Evolutionary conservation across 1,284 basidiomycete genomes (phyloP), one percentile per base, ranked within the genome.

Genomic region (Ceratorhiza oryzae-sativae): DNA sequence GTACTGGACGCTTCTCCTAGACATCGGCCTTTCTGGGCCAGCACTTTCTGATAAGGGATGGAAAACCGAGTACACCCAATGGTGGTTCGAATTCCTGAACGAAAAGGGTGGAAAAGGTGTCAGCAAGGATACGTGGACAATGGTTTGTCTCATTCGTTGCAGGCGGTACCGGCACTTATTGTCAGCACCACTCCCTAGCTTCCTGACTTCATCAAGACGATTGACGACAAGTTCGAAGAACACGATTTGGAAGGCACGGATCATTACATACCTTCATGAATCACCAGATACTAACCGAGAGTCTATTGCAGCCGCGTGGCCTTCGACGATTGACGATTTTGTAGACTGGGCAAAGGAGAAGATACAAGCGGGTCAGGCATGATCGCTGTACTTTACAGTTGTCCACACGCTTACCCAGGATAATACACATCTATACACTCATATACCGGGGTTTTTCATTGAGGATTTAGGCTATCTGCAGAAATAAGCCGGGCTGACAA

Each of bases 41-140:
- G 93, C 93, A 0, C 82, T 94, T 13, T 82, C 87, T 10, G 81
- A 87, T 78, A 76, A 83, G 75, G 88, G 88, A 9, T 96, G 94
- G 87, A 84, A 86, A 58, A 79, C 83, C 39, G 82, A 86, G 71
- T 88, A 95, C 77, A 88, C 88, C 20, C 82, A 88, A 15, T 86
- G 88, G 84, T 98, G 96, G 96, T 88, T 93, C 77, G 89, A 91
- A 45, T 98, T 92, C 79, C 80, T 96, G 76, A 83, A 82, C 48
- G 83, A 87, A 77, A 89, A 87, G 77, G 90, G 88, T 10, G 85
- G 85, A 10, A 93, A 92, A 79, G 94, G 94, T 3, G 86, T 98
- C 42, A 95, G 92, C 81, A 95, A 93, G 81, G 96, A 98, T 82
- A 95, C 94, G 1, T 98, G 96, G 96, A 83, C 85, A 63, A 92